Base-by-base conservation (phyloP, 2,329 filamentous ascomycete species). In the Ploettnerulaceae sp. region DNA sequence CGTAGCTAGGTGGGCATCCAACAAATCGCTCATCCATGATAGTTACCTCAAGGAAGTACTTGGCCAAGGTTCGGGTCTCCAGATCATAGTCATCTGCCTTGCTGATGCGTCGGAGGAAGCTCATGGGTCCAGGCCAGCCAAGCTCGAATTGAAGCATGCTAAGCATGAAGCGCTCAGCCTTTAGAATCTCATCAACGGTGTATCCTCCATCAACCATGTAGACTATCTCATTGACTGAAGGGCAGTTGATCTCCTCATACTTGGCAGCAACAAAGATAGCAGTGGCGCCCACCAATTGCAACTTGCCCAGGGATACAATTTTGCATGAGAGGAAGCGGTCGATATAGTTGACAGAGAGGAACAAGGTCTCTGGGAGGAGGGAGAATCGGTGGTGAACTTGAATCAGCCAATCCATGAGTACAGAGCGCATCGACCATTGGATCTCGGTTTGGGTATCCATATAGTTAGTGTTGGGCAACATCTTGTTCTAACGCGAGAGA, bases 21-120 rank as follows among this genome's bases (percentile, higher is more conserved):
- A 98, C 89, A 62, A 98, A 97, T 15, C 91, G 86, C 72, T 97
- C 90, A 64, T 98, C 93, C 89, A 97, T 96, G 65, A 97, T 83
- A 28, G 89, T 94, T 45, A 97, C 79, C 66, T 98, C 93, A 20
- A 98, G 75, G 68, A 98, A 96, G 70, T 98, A 98, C 70, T 98
- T 98, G 59, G 93, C 89, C 45, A 98, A 72, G 4, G 93, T 97
- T 28, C 93, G 81, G 8, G 91, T 96, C 69, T 98, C 91, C 36
- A 95, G 73, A 63, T 98, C 90, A 63, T 97, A 98, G 63, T 96
- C 89, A 64, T 98, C 93, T 11, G 93, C 93, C 72, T 97, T 97
- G 81, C 91, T 97, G 68, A 97, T 93, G 47, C 91, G 83, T 51
- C 93, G 81, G 52, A 98, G 75, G 69, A 98, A 98, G 71, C 89